Evolutionary conservation across 2,329 filamentous ascomycete genomes (phyloP).

Genomic region (Talaromyces piceae): DNA sequence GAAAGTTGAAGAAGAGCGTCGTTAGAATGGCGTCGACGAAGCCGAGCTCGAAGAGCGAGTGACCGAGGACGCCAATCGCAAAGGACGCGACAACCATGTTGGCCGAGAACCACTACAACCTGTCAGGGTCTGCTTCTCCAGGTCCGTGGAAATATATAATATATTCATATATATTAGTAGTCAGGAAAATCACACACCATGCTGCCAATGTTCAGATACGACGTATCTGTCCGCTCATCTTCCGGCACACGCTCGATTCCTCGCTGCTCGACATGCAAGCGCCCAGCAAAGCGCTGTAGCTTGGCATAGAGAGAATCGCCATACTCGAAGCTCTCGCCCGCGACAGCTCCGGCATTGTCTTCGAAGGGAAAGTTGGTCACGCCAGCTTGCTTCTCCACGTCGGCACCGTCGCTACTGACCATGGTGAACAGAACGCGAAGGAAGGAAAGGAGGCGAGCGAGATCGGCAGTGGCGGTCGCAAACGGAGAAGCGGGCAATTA

Average conservation of each 20-base stretch:
- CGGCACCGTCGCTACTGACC: background rate
- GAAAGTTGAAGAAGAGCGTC: slow-evolving; percentile 59
- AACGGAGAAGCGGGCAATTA: background rate
- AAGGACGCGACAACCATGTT: slow-evolving; percentile 74
- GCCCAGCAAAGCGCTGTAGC: slow-evolving; percentile 56
- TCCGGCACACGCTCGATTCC: slow-evolving; percentile 69
- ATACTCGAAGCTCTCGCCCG: slow-evolving; percentile 52
- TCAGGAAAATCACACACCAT: slow-evolving; percentile 63
- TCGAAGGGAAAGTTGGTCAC: slow-evolving; percentile 12
- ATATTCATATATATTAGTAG: no score
- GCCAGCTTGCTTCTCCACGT: background rate
- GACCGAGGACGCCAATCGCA: slow-evolving; percentile 63
- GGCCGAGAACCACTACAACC: slow-evolving; percentile 61
- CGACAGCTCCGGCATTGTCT: slow-evolving; percentile 44
- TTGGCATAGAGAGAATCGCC: slow-evolving; percentile 51
- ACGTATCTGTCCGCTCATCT: slow-evolving; percentile 59
- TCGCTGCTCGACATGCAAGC: slow-evolving; percentile 62
- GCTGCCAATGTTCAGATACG: slow-evolving; percentile 60
- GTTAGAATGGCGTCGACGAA: slow-evolving; percentile 66
- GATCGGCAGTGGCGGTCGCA: background rate
- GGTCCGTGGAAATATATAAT: slow-evolving; percentile 9
- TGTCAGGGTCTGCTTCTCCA: background rate
- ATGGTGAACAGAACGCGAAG: background rate
- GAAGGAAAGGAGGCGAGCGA: background rate
- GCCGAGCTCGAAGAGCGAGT: slow-evolving; percentile 61